Base-by-base conservation (phyloP, 768 basidiomycete genomes). In the Kwoniella mangroviensis region DNA sequence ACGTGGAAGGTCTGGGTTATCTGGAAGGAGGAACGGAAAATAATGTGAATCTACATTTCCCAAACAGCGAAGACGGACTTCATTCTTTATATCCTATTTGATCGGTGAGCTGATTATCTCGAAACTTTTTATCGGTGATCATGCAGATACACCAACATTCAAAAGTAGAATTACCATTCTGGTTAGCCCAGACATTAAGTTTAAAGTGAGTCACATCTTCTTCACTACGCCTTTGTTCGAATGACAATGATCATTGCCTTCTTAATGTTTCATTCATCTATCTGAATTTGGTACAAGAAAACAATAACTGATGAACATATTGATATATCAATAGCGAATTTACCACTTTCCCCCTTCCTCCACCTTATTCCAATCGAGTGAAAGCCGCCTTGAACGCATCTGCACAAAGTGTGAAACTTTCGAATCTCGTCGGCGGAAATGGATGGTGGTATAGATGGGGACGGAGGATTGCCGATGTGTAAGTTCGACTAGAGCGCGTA, bases 371-470 rank as follows among this genome's bases (percentile, higher is more conserved):
- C 12, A 84, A 87, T 26, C 88, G 90, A 75, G 93, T 97, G 2
- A 86, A 89, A 60, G 92, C 93, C 72, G 95, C 94, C 1, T 86
- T 98, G 63, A 92, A 90, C 76, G 94, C 95, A 21, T 94, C 96
- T 65, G 87, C 95, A 11, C 88, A 88, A 22, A 92, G 91, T 73
- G 94, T 98, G 63, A 90, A 88, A 70, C 86, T 98, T 6, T 88
- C 92, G 11, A 87, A 87, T 54, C 88, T 95, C 9, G 93, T 96
- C 10, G 95, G 94, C 9, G 89, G 90, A 12, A 92, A 92, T 2
- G 92, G 93, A 2, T 84, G 89, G 75, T 98, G 95, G 94, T 98
- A 97, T 81, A 91, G 90, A 3, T 94, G 94, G 81, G 94, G 94
- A 15, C 90, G 90, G 81, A 88, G 89, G 72, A 89, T 96, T 69